phyloP scores from a whole-genome alignment of 305 asterid species.

The Fraxinus dipetala region DNA sequence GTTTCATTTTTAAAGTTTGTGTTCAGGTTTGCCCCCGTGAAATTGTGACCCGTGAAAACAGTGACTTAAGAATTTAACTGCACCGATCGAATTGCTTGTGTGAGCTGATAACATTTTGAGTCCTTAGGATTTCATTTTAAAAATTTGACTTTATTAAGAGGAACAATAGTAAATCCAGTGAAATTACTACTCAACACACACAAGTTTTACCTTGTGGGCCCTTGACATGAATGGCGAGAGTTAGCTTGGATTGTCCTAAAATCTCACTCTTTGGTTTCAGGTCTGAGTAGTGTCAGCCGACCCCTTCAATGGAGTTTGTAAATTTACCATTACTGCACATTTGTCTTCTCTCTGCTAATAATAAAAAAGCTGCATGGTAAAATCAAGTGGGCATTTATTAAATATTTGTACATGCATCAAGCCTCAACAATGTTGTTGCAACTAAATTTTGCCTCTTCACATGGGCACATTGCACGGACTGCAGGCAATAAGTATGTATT shows the following conservation, averaged over 20 bases:
- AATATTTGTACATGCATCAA: not conserved
- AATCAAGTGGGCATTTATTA: conserved; percentile 30
- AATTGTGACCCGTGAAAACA: no score
- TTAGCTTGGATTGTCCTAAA: not conserved
- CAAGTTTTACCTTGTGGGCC: not conserved
- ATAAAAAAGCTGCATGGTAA: not conserved
- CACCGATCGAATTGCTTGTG: no score
- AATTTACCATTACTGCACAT: conserved; percentile 11
- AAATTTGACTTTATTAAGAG: not conserved
- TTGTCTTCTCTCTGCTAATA: conserved; percentile 6
- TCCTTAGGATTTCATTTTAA: no score
- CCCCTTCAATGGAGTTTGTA: conserved; percentile 16
- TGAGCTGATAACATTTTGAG: not conserved
- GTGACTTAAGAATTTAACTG: not conserved
- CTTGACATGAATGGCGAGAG: not conserved
- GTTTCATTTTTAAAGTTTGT: not conserved
- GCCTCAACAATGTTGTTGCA: not conserved
- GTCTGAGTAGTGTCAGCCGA: conserved; percentile 24
- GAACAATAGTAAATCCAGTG: no score
- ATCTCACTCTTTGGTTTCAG: conserved; percentile 16
- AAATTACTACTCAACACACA: not conserved
- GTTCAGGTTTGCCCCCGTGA: not conserved
- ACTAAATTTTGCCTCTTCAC: conserved; percentile 17
- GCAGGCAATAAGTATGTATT: not conserved
- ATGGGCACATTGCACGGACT: conserved; percentile 19